Base-by-base conservation (phyloP, 805 yeast genomes). In the Starmera amethionina region DNA sequence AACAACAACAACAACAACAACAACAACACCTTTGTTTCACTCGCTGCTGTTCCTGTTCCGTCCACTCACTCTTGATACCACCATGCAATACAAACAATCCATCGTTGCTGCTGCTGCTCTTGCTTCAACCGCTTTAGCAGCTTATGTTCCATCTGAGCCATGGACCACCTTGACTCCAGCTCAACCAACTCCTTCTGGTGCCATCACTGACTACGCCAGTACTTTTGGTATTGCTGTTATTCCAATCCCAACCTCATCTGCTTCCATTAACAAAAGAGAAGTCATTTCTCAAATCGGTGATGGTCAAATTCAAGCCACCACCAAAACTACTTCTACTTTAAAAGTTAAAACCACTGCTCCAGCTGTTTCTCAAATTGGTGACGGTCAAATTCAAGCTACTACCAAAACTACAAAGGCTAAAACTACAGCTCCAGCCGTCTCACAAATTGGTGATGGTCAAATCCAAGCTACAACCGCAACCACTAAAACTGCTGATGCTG, bases 101-200 rank as follows among this genome's bases (percentile, higher is more conserved):
- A 41, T 65, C 35, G 62, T 60, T 44, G 58, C 68, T 38, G 58
- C 68, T 38, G 63, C 75, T 48, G 55, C 75, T 34, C 27, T 22
- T 6, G 68, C 71, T 40, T 58, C 75, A n/a, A 44, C 67, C 14
- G 67, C 79, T 30, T 40, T 69, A 39, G 81, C 82, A 38, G 84
- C 84, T 41, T 70, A 72, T 50, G 74, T 77, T 49, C 83, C 82
- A 46, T 60, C 77, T 40, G 79, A 75, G 44, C 77, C 81, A 51
- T 82, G 83, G 83, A 61, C 82, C 40, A 78, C 87, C 41, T 69
- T 82, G 60, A 80, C 88, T 32, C 89, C 93, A 49, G 42, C 60
- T 34, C 73, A 72, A 37, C 27, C 27, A 22, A 54, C 70, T 36
- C 68, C 70, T 44, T 48, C 75, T 10, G 77, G 77, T 53, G 81